These are phyloP conservation scores for Remersonia thermophila DNA, from an alignment of 2,329 filamentous ascomycete species.

Conservation along the genomic window DNA sequence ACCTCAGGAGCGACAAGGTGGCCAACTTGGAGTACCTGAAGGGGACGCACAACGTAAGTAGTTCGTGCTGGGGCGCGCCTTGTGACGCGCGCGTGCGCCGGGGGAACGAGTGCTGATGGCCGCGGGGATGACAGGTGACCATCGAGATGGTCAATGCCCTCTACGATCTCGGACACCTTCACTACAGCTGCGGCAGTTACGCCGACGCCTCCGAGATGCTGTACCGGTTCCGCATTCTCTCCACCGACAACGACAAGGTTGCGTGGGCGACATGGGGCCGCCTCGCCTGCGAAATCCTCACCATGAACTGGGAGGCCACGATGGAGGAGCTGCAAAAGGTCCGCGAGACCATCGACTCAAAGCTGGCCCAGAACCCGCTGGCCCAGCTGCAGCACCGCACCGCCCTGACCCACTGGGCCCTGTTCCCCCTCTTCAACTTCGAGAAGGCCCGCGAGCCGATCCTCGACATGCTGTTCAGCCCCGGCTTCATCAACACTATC, in stretches of 20 bases:
- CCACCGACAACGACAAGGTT: conserved; percentile 97
- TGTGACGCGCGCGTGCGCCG: neutral
- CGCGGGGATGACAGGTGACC: conserved; percentile 48
- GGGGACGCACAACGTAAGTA: conserved; percentile 75
- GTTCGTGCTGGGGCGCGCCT: neutral
- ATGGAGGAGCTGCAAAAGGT: conserved; percentile 86
- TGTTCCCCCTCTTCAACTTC: conserved; percentile 98
- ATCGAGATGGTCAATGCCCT: conserved; percentile 92
- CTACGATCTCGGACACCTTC: conserved; percentile 91
- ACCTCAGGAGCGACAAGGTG: conserved; percentile 90
- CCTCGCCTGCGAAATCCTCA: conserved; percentile 89
- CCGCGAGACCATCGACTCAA: conserved; percentile 83
- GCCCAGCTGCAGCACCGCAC: conserved; percentile 93
- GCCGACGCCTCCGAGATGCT: conserved; percentile 79
- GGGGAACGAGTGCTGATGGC: conserved; percentile 4
- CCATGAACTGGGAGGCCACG: conserved; percentile 86
- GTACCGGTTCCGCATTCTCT: conserved; percentile 95
- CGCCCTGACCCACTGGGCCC: conserved; percentile 94
- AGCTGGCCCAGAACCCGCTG: conserved; percentile 90
- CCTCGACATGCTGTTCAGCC: conserved; percentile 93
- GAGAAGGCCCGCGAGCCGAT: conserved; percentile 81
- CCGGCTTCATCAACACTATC: conserved; percentile 98
- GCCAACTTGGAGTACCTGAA: conserved; percentile 97
- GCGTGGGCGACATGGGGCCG: conserved; percentile 95
- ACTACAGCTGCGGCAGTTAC: conserved; percentile 96